phyloP scores from a whole-genome alignment of 2,329 filamentous ascomycete genomes.

The Pseudocercospora musae region DNA sequence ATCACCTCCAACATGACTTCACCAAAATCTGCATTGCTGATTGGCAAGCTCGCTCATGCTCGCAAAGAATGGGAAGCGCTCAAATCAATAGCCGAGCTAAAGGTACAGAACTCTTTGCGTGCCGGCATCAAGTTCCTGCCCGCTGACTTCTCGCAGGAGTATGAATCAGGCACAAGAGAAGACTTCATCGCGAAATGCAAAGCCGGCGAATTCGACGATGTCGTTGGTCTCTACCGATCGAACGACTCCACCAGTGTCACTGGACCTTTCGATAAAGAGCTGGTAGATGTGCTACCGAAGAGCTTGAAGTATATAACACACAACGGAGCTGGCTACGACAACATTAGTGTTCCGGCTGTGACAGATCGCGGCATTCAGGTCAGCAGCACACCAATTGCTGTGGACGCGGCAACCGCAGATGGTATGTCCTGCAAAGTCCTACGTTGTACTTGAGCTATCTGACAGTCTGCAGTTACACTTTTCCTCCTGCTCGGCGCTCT shows the following conservation, averaged over 20 bases:
- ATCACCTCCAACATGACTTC: constrained; percentile 19
- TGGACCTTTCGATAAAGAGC: constrained; percentile 46
- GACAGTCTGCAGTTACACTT: constrained; percentile 38
- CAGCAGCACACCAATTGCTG: constrained; percentile 48
- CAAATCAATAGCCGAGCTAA: constrained; percentile 31
- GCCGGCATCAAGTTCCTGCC: neutral
- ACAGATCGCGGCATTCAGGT: constrained; percentile 40
- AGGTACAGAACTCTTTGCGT: constrained; percentile 22
- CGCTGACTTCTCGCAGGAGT: constrained; percentile 44
- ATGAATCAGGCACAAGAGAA: constrained; percentile 50
- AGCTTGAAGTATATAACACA: constrained; percentile 46
- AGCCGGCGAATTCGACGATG: constrained; percentile 53
- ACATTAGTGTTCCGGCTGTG: constrained; percentile 36
- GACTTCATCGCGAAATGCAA: constrained; percentile 56
- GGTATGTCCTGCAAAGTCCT: constrained; percentile 13
- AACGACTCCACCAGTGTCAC: constrained; percentile 52
- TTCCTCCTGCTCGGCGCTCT: constrained; percentile 53
- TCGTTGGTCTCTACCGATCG: constrained; percentile 57
- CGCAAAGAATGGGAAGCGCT: constrained; percentile 47
- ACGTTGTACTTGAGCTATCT: neutral
- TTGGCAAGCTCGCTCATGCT: constrained; percentile 45
- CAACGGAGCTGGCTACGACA: constrained; percentile 42
- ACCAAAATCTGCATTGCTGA: constrained; percentile 40
- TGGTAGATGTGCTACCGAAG: constrained; percentile 42
- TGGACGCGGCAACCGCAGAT: constrained; percentile 50